phyloP scores from a whole-genome alignment of 1,284 basidiomycete genomes.

The Butyriboletus appendiculatus region DNA sequence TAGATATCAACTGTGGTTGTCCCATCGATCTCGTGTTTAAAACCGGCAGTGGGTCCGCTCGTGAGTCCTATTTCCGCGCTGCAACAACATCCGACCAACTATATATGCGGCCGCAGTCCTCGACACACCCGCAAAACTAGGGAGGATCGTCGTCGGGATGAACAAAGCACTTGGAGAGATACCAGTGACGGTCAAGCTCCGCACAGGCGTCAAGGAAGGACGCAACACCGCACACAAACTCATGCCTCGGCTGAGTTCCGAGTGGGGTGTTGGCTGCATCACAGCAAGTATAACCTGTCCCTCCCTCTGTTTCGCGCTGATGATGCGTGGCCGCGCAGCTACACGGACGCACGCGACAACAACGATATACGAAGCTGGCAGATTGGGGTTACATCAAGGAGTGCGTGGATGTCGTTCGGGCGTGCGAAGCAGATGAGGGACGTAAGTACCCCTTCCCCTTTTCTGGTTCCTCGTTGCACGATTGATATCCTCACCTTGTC shows the following conservation, averaged over 20 bases:
- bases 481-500: not conserved
- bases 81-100: not conserved
- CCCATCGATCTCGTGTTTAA: slow-evolving; percentile 97
- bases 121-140: slow-evolving; percentile 80
- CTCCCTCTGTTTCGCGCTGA: slow-evolving; percentile 1
- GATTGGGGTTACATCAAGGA: slow-evolving; percentile 92
- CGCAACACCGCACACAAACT: slow-evolving; percentile 89
- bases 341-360: slow-evolving; percentile 91
- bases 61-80: slow-evolving; percentile 45
- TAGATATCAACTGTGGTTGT: slow-evolving; percentile 96
- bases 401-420: slow-evolving; percentile 87
- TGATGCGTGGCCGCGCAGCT: slow-evolving; percentile 50
- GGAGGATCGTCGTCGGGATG: slow-evolving; percentile 91
- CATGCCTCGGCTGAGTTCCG: slow-evolving; percentile 80
- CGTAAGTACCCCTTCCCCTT: slow-evolving; percentile 44
- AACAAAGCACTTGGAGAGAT: slow-evolving; percentile 88
- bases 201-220: slow-evolving; percentile 89
- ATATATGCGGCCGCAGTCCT: slow-evolving; percentile 54
- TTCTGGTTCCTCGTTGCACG: not conserved
- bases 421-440: slow-evolving; percentile 72
- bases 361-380: slow-evolving; percentile 85
- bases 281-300: slow-evolving; percentile 53
- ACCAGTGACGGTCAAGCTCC: slow-evolving; percentile 93
- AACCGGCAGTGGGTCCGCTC: slow-evolving; percentile 85
- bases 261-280: slow-evolving; percentile 81